Conservation (phyloP, 768 basidiomycete species). For the Lactarius pseudohatsudake region DNA sequence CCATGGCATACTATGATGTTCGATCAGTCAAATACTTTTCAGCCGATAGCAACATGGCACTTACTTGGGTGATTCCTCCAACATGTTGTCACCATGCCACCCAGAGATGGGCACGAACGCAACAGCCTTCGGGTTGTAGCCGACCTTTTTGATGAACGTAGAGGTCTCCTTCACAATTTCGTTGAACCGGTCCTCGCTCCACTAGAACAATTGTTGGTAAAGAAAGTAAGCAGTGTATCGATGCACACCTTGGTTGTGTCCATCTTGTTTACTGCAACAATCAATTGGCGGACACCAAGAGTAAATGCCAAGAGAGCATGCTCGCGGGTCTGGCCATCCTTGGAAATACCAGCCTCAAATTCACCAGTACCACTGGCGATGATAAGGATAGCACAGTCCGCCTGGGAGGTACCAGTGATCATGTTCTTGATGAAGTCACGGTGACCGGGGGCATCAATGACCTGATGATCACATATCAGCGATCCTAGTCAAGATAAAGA, state of each 20-base stretch:
- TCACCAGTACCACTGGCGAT: constrained; percentile 99
- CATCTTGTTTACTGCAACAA: constrained; percentile 99
- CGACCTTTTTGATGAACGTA: constrained; percentile 99
- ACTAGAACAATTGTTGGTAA: constrained; percentile 49
- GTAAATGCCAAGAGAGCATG: constrained; percentile 99
- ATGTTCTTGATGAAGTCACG: constrained; percentile 99
- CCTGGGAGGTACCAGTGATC: constrained; percentile 99
- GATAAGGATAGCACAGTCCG: constrained; percentile 99
- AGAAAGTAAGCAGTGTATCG: background rate
- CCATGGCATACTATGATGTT: constrained; percentile 84
- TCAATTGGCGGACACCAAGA: constrained; percentile 99
- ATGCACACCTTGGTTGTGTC: constrained; percentile 89
- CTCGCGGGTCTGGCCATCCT: constrained; percentile 99
- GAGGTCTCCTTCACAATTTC: constrained; percentile 99
- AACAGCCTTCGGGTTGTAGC: constrained; percentile 98
- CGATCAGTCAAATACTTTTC: constrained; percentile 16
- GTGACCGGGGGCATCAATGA: constrained; percentile 99
- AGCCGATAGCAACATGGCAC: constrained; percentile 32
- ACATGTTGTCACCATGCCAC: constrained; percentile 99
- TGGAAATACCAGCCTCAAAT: constrained; percentile 99
- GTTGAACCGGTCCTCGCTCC: constrained; percentile 99
- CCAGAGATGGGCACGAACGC: constrained; percentile 99
- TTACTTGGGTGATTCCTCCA: constrained; percentile 96
- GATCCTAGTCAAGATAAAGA: constrained; percentile 20
- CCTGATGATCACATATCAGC: constrained; percentile 44